These are phyloP conservation scores for Brasenia schreberi DNA, from an alignment of 164 flowering plant species.

Conservation along the genomic window DNA sequence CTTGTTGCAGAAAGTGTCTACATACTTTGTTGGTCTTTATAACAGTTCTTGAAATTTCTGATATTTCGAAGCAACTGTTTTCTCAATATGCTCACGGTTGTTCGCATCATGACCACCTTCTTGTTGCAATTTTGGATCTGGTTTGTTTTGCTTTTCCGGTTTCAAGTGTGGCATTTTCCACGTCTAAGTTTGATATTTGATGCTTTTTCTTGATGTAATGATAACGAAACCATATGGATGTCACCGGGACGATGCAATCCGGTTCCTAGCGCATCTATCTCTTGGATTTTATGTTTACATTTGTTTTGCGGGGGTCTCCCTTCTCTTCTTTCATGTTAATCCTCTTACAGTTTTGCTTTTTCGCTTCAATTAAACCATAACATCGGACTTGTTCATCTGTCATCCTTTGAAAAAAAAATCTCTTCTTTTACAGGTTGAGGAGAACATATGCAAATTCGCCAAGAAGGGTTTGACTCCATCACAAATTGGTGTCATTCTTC, in stretches of 20 bases:
- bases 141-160: too few relatives aligned
- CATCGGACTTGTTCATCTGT: neutral
- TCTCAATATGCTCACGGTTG: too few relatives aligned
- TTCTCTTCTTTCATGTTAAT: neutral
- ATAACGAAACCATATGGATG: too few relatives aligned
- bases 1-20: neutral
- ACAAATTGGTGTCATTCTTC: constrained; percentile 87
- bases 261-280: neutral
- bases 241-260: too few relatives aligned
- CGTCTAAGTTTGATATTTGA: neutral
- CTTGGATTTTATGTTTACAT: neutral
- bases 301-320: neutral
- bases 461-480: constrained; percentile 91
- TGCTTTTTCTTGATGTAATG: neutral
- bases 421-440: constrained; percentile 50
- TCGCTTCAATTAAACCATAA: neutral
- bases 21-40: neutral
- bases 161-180: neutral
- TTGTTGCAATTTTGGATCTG: too few relatives aligned
- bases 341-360: neutral
- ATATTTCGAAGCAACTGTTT: too few relatives aligned
- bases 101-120: too few relatives aligned
- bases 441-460: constrained; percentile 82
- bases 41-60: neutral
- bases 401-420: neutral